These are phyloP conservation scores for Microstroma glucosiphilum DNA, from an alignment of 1,284 basidiomycete genomes.

Conservation along the genomic window DNA sequence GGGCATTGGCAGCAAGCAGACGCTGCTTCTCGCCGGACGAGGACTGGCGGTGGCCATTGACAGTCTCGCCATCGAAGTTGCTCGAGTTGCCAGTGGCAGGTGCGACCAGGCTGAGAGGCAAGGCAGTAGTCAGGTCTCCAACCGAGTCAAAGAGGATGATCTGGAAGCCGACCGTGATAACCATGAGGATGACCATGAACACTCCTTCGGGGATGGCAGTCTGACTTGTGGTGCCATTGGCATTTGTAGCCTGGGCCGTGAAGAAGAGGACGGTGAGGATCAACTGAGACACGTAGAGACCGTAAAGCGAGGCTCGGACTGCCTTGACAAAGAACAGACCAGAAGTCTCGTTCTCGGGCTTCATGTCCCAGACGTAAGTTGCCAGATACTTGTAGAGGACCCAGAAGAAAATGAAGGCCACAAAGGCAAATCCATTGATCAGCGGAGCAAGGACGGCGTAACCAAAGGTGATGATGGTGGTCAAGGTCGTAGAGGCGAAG, in stretches of 20 bases:
- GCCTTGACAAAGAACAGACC: slow-evolving; percentile 94
- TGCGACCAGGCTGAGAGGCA: slow-evolving; percentile 33
- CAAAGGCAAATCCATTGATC: slow-evolving; percentile 80
- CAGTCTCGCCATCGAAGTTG: not conserved
- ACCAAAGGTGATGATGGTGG: slow-evolving; percentile 41
- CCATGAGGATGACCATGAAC: slow-evolving; percentile 75
- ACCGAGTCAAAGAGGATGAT: slow-evolving; percentile 49
- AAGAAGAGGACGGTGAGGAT: slow-evolving; percentile 47
- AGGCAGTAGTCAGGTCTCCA: slow-evolving; percentile 31
- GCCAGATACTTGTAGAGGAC: slow-evolving; percentile 58
- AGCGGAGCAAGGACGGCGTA: slow-evolving; percentile 91
- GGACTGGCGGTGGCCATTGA: not conserved
- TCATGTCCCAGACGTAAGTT: slow-evolving; percentile 62
- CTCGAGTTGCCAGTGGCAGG: not conserved
- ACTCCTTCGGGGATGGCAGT: slow-evolving; percentile 53
- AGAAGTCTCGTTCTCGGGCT: slow-evolving; percentile 71
- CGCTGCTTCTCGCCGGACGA: slow-evolving; percentile 28
- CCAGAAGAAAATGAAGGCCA: slow-evolving; percentile 78
- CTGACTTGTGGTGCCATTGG: slow-evolving; percentile 21
- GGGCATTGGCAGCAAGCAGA: not conserved
- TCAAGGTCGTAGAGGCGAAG: slow-evolving; percentile 45
- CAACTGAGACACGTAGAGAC: slow-evolving; percentile 52
- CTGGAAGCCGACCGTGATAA: slow-evolving; percentile 63
- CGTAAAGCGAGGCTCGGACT: slow-evolving; percentile 86
- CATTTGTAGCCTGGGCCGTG: slow-evolving; percentile 31